Percentiles rank a stretch among this genome's conserved stretches.
Conservation (phyloP, 768 basidiomycete genomes). For the Suillus variegatus region DNA sequence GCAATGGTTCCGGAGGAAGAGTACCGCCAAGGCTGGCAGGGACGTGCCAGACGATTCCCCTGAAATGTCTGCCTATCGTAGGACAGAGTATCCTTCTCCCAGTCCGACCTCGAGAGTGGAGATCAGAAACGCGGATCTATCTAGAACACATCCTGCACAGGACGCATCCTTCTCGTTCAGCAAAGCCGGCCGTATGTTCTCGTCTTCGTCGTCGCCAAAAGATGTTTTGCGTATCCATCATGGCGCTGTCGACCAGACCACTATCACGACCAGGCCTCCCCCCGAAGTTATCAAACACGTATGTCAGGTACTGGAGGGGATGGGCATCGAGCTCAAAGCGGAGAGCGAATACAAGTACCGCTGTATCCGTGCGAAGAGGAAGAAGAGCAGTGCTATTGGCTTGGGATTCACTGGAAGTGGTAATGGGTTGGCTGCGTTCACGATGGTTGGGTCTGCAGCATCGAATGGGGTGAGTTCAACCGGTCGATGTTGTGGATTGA, state of each 20-base stretch:
- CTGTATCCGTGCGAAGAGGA: conserved; percentile 78
- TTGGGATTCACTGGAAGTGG: conserved; percentile 42
- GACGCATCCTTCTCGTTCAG: conserved; percentile 38
- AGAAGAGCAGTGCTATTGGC: conserved; percentile 53
- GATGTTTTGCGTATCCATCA: conserved; percentile 80
- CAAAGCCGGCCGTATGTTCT: conserved; percentile 38
- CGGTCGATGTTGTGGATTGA: conserved; percentile 3
- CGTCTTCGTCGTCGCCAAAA: conserved; percentile 34
- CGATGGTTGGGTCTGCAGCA: conserved; percentile 78
- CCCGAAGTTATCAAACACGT: conserved; percentile 89
- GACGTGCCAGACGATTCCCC: conserved; percentile 26
- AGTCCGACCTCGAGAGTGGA: conserved; percentile 29
- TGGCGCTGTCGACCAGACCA: conserved; percentile 89
- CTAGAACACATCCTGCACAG: conserved; percentile 22
- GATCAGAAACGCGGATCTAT: conserved; percentile 19
- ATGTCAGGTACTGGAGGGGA: conserved; percentile 72
- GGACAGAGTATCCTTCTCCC: conserved; percentile 28
- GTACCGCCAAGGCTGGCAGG: conserved; percentile 42
- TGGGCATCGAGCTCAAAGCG: conserved; percentile 87
- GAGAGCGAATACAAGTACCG: conserved; percentile 92
- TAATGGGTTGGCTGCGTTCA: conserved; percentile 68
- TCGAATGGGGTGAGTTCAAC: conserved; percentile 74
- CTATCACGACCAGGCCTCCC: conserved; percentile 81
- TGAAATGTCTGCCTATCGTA: conserved; percentile 15
- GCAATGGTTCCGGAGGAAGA: conserved; percentile 93